phyloP scores from a whole-genome alignment of 2,329 filamentous ascomycete genomes.

The Talaromyces albobiverticillius region DNA sequence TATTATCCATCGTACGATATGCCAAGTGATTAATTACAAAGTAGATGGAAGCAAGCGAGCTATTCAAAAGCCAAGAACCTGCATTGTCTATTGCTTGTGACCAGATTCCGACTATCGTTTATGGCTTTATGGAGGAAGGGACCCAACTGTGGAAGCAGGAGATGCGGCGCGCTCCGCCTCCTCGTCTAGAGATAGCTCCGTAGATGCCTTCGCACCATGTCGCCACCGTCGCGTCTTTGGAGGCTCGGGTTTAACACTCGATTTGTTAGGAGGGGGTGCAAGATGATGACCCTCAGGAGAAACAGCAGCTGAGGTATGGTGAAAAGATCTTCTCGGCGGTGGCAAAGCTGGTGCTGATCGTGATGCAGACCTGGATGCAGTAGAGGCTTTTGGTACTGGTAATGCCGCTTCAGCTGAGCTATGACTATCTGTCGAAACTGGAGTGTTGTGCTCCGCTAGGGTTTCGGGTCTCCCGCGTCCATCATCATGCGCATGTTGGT shows the following conservation, averaged over 20 bases:
- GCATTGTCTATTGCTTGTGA: too few species aligned
- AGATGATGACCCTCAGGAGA: constrained; percentile 9
- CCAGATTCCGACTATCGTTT: too few species aligned
- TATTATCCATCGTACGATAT: too few species aligned
- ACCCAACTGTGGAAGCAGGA: constrained; percentile 1
- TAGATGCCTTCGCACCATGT: constrained; percentile 25
- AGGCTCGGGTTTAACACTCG: constrained; percentile 31
- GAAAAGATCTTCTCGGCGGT: constrained; percentile 35
- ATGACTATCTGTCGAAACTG: constrained; percentile 6
- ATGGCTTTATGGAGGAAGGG: neutral
- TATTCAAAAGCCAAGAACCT: too few species aligned
- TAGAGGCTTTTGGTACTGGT: constrained; percentile 16
- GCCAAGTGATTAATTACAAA: too few species aligned
- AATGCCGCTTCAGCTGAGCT: constrained; percentile 3
- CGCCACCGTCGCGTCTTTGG: constrained; percentile 43
- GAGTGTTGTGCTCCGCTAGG: constrained; percentile 17
- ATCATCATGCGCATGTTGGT: constrained; percentile 32
- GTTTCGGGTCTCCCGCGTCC: constrained; percentile 27
- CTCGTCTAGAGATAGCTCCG: constrained; percentile 13
- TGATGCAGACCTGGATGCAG: constrained; percentile 31
- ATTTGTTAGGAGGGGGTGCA: constrained; percentile 5
- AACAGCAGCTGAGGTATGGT: constrained; percentile 12
- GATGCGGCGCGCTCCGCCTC: neutral
- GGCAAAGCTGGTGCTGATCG: constrained; percentile 40
- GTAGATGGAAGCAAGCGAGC: too few species aligned